Percentiles rank a stretch among this genome's conserved stretches.
Evolutionary conservation across 2,329 filamentous ascomycete genomes (phyloP).

Genomic region (Aureobasidium sp.): DNA sequence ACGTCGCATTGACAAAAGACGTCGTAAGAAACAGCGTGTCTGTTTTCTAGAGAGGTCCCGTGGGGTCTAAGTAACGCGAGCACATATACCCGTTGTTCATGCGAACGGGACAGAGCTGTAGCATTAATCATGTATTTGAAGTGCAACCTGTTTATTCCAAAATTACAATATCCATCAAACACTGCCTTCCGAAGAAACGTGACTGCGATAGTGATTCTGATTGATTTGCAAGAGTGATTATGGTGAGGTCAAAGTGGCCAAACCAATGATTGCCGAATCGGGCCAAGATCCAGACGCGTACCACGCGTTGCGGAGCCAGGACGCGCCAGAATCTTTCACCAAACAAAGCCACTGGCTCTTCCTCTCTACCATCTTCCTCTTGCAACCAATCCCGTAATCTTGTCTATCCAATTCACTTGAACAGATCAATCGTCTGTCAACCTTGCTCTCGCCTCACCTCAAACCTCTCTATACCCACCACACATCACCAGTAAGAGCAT

Average conservation of each 20-base stretch:
- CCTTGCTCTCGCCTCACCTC: neutral
- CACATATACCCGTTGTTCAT: neutral
- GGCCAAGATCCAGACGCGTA: neutral
- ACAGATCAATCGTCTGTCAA: neutral
- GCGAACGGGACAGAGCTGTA: neutral
- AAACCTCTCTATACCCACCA: neutral
- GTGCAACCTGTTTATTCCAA: neutral
- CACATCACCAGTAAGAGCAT: slow-evolving; percentile 7
- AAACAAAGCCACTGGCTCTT: neutral
- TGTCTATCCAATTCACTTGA: neutral
- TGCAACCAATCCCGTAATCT: neutral
- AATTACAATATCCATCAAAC: too few relatives aligned
- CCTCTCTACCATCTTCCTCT: neutral
- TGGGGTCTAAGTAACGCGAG: neutral
- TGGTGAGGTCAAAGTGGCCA: too few relatives aligned
- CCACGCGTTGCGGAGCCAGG: neutral
- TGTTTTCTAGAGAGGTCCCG: neutral
- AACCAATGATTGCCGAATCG: too few relatives aligned
- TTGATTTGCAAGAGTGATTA: neutral
- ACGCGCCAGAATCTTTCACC: neutral
- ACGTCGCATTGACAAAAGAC: neutral
- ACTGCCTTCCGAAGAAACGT: neutral
- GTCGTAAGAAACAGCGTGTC: neutral
- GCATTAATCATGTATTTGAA: neutral
- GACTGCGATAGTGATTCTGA: neutral